Conservation (phyloP, 2,329 filamentous ascomycete genomes). For the Pseudogymnoascus sp. region DNA sequence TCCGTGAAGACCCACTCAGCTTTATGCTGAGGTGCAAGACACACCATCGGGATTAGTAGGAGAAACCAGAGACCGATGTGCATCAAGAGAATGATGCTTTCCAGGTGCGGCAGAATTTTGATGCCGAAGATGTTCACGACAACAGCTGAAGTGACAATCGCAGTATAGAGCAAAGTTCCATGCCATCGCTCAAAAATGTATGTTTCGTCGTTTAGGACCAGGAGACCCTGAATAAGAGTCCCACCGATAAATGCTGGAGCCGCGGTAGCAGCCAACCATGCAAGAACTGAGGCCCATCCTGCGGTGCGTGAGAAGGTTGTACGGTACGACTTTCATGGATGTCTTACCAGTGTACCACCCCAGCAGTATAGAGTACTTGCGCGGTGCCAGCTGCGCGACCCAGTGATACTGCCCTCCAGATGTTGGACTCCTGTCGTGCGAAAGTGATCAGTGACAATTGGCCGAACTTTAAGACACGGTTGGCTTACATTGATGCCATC, state of each 20-base stretch:
- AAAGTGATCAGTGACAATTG: not conserved
- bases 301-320: constrained; percentile 26
- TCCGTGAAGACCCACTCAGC: constrained; percentile 47
- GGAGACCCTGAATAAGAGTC: constrained; percentile 40
- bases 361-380: constrained; percentile 40
- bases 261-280: constrained; percentile 33
- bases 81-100: constrained; percentile 42
- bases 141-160: constrained; percentile 37
- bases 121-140: constrained; percentile 44
- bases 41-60: constrained; percentile 31
- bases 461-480: constrained; percentile 19
- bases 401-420: constrained; percentile 52
- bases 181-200: constrained; percentile 39
- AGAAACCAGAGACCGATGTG: constrained; percentile 37
- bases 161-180: constrained; percentile 41
- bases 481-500: constrained; percentile 22
- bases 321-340: not conserved
- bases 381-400: constrained; percentile 46
- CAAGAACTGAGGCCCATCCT: constrained; percentile 40
- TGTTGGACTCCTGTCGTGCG: constrained; percentile 9
- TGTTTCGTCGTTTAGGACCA: constrained; percentile 33
- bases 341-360: constrained; percentile 34
- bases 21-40: constrained; percentile 36
- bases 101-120: constrained; percentile 37
- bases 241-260: constrained; percentile 38